Evolutionary conservation across 768 basidiomycete genomes (phyloP).

Genomic region (Podaxis rugospora): DNA sequence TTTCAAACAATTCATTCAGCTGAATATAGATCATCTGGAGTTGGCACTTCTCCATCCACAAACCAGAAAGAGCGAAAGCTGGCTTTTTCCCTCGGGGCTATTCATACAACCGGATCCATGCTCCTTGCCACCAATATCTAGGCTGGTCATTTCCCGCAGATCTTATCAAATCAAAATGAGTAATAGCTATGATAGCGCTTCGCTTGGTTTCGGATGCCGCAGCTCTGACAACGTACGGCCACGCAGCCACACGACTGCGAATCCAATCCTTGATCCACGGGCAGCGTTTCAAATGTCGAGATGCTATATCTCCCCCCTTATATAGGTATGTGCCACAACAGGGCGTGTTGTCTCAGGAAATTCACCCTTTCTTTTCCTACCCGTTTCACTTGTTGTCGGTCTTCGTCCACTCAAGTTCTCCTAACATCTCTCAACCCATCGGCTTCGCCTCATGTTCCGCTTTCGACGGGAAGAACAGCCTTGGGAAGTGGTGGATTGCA

Average conservation of each 20-base stretch:
- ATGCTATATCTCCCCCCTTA: neutral
- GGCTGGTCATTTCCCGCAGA: neutral
- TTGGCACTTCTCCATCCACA: neutral
- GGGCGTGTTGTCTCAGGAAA: neutral
- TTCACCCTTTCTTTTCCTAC: slow-evolving; percentile 11
- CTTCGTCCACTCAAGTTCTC: neutral
- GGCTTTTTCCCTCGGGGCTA: neutral
- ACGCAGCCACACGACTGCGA: neutral
- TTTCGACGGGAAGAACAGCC: slow-evolving; percentile 57
- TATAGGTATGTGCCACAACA: neutral
- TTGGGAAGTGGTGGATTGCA: slow-evolving; percentile 77
- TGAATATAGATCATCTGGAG: neutral
- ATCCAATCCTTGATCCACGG: neutral
- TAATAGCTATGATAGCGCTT: neutral
- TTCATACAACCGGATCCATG: neutral
- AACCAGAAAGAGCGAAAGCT: neutral
- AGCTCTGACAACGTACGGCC: slow-evolving; percentile 7
- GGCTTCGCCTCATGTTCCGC: slow-evolving; percentile 24
- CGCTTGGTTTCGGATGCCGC: neutral
- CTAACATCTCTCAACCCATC: neutral
- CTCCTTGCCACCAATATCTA: neutral
- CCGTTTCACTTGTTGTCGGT: slow-evolving; percentile 8
- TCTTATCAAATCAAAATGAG: slow-evolving; percentile 8
- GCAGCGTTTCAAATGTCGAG: slow-evolving; percentile 3
- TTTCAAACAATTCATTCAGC: neutral